Evolutionary conservation across 169 alveolate species (phyloP).

Genomic region (Plasmodium gaboni): DNA sequence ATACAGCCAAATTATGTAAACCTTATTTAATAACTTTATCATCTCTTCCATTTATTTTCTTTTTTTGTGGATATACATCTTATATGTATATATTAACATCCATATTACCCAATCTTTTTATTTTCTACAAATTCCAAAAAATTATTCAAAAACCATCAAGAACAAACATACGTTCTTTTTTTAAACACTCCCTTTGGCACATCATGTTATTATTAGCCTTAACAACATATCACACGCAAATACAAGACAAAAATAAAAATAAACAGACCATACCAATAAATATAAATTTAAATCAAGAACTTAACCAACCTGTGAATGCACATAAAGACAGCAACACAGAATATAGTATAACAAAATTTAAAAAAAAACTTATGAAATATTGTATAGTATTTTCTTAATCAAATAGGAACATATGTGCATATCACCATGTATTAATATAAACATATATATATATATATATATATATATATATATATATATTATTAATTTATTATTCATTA

Average conservation of each 20-base stretch:
- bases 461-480: not conserved
- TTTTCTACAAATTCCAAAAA: slow-evolving; percentile 44
- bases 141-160: slow-evolving; percentile 22
- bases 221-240: slow-evolving; percentile 80
- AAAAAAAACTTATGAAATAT: slow-evolving; percentile 50
- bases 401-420: not conserved
- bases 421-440: not conserved
- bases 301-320: not conserved
- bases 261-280: not conserved
- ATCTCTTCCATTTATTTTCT: slow-evolving; percentile 80
- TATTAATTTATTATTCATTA: not conserved
- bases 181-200: slow-evolving; percentile 81
- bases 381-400: slow-evolving; percentile 66
- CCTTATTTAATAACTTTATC: slow-evolving; percentile 77
- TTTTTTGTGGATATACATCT: slow-evolving; percentile 78
- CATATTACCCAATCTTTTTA: slow-evolving; percentile 77
- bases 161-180: slow-evolving; percentile 21
- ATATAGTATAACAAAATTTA: slow-evolving; percentile 58
- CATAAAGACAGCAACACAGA: not conserved
- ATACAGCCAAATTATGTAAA: slow-evolving; percentile 82
- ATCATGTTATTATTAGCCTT: slow-evolving; percentile 79
- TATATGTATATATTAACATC: slow-evolving; percentile 79
- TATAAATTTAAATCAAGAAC: not conserved
- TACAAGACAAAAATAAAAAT: slow-evolving; percentile 4
- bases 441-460: not conserved